Percentiles rank a stretch among this genome's conserved stretches.
Evolutionary conservation across 371 early-diverging fungal species (phyloP).

Genomic region (Mortierella sp.): DNA sequence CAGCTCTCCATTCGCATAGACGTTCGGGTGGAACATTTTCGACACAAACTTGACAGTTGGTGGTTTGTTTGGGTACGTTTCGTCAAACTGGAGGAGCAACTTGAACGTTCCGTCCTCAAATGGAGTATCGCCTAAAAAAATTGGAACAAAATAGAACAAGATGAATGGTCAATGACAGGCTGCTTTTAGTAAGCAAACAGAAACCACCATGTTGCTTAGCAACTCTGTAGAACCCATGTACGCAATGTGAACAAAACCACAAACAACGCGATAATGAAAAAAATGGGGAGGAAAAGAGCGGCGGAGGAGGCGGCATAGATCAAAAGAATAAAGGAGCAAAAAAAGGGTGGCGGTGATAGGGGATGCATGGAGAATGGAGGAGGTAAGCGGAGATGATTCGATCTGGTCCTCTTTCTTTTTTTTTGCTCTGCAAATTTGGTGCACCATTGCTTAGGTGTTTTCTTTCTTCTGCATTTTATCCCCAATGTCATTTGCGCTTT

Average conservation of each 20-base stretch:
- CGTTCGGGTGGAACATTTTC: conserved; percentile 99
- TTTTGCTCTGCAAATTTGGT: background rate
- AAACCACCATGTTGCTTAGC: conserved; percentile 18
- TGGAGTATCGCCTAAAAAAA: conserved; percentile 89
- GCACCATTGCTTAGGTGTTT: conserved; percentile 1
- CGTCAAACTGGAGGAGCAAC: conserved; percentile 95
- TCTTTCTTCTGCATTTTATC: background rate
- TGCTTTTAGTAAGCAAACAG: background rate
- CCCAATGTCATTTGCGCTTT: background rate
- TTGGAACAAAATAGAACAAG: conserved; percentile 1
- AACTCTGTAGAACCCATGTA: background rate
- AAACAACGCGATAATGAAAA: background rate
- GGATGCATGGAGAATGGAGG: background rate
- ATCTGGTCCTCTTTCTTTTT: background rate
- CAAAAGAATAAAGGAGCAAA: background rate
- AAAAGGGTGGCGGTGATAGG: background rate
- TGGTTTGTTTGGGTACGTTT: conserved; percentile 99
- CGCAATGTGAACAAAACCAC: background rate
- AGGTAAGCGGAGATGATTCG: conserved; percentile 16
- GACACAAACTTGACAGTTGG: conserved; percentile 98
- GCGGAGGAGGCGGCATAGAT: background rate
- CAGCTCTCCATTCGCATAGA: conserved; percentile 98
- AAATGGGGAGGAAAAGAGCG: background rate
- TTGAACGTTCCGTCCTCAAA: conserved; percentile 99
- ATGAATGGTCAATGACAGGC: background rate